These are phyloP conservation scores for Calonectria montana DNA, from an alignment of 2,329 filamentous ascomycete genomes.

Conservation along the genomic window DNA sequence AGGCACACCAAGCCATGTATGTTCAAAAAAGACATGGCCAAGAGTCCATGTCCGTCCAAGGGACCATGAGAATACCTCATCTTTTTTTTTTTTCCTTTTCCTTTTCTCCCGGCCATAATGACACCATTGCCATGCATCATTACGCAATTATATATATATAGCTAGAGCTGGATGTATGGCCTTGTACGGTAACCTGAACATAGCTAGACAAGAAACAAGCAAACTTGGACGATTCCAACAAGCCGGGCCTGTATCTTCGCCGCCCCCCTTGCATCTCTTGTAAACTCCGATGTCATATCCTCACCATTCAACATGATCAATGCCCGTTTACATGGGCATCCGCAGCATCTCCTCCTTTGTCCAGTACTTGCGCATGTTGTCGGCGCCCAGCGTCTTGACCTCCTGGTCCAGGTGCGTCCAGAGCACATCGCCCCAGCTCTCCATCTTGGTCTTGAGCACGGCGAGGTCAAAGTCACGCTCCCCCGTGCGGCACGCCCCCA, in stretches of 20 bases:
- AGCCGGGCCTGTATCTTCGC: not conserved
- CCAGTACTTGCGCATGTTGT: constrained; percentile 92
- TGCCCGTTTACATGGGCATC: constrained; percentile 70
- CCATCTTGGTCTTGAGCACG: constrained; percentile 78
- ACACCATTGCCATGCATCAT: not conserved
- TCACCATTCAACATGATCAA: not conserved
- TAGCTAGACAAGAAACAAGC: constrained; percentile 19
- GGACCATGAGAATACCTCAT: not conserved
- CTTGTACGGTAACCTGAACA: constrained; percentile 8
- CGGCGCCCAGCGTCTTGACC: constrained; percentile 80
- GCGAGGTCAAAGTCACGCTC: constrained; percentile 68
- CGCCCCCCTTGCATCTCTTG: not conserved
- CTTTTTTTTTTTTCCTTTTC: not conserved
- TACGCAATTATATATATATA: constrained; percentile 18
- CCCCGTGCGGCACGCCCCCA: constrained; percentile 70
- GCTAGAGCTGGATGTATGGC: constrained; percentile 16
- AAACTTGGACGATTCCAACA: not conserved
- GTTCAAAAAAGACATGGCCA: not conserved
- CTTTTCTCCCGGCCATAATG: constrained; percentile 11
- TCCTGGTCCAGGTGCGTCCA: constrained; percentile 89
- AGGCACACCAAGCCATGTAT: not conserved
- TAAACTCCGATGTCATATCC: not conserved
- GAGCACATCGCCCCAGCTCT: constrained; percentile 80
- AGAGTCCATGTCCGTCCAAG: not conserved
- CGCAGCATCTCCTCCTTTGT: constrained; percentile 77